These are phyloP conservation scores for Gnomoniopsis smithogilvyi DNA, from an alignment of 2,329 filamentous ascomycete species.

Conservation along the genomic window DNA sequence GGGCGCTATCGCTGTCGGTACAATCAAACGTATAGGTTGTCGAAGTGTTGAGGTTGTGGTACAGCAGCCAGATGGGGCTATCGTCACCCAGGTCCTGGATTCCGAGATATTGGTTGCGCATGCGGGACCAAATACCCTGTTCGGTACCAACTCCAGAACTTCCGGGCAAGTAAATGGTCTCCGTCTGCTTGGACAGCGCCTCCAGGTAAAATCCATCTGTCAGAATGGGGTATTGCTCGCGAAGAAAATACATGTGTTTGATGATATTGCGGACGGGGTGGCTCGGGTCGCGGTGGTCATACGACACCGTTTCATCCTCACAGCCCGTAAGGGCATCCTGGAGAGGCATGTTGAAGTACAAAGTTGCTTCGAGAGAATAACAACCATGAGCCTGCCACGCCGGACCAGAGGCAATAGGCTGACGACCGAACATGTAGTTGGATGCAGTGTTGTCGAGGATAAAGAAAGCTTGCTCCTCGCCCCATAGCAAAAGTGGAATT, in stretches of 20 bases:
- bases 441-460: constrained; percentile 60
- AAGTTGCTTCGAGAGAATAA: constrained; percentile 52
- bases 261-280: constrained; percentile 59
- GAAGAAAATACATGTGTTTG: constrained; percentile 59
- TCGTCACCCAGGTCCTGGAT: constrained; percentile 31
- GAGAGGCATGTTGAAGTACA: constrained; percentile 57
- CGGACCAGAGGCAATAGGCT: constrained; percentile 57
- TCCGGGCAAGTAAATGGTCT: constrained; percentile 48
- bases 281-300: constrained; percentile 61
- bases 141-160: constrained; percentile 51
- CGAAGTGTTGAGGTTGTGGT: constrained; percentile 48
- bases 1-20: constrained; percentile 39
- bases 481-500: constrained; percentile 50
- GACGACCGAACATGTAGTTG: constrained; percentile 65
- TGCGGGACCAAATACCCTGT: constrained; percentile 54
- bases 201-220: constrained; percentile 58
- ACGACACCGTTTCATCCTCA: constrained; percentile 48
- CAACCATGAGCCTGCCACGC: constrained; percentile 66
- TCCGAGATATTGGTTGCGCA: constrained; percentile 51
- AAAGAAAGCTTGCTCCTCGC: constrained; percentile 65
- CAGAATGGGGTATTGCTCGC: constrained; percentile 52
- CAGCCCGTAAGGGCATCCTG: constrained; percentile 53
- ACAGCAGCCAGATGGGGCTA: constrained; percentile 48
- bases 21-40: constrained; percentile 48
- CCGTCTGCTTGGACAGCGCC: constrained; percentile 55